A percentile compares a stretch with the other conserved stretches of the same genome.
Evolutionary conservation across 2,329 filamentous ascomycete genomes (phyloP).

Genomic region (Epichloe typhina): DNA sequence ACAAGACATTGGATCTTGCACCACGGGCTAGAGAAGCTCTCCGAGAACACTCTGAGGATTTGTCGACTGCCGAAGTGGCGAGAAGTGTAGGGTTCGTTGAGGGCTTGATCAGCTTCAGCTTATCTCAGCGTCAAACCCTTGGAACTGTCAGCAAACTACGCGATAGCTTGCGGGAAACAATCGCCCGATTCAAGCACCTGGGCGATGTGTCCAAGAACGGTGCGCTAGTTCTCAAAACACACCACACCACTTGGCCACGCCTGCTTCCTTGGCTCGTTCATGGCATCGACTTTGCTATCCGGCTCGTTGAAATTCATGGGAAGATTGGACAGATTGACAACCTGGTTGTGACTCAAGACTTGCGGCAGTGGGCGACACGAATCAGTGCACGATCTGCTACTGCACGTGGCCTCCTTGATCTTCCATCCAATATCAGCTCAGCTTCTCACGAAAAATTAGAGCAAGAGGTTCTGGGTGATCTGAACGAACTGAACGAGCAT

Average conservation of each 20-base stretch:
- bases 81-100: constrained; percentile 79
- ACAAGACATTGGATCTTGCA: constrained; percentile 64
- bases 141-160: constrained; percentile 25
- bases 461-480: constrained; percentile 20
- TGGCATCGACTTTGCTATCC: constrained; percentile 49
- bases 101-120: constrained; percentile 56
- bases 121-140: constrained; percentile 45
- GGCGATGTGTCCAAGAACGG: constrained; percentile 15
- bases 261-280: constrained; percentile 49
- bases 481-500: constrained; percentile 25
- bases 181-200: constrained; percentile 24
- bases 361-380: constrained; percentile 37
- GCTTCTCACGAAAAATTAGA: constrained; percentile 20
- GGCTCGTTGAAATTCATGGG: constrained; percentile 52
- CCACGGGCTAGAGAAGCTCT: constrained; percentile 52
- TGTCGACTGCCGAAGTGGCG: constrained; percentile 66
- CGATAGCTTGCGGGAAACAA: constrained; percentile 23
- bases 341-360: constrained; percentile 25
- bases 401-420: constrained; percentile 27
- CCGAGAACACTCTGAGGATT: constrained; percentile 68
- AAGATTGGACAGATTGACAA: constrained; percentile 46
- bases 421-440: constrained; percentile 40
- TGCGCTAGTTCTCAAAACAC: constrained; percentile 9
- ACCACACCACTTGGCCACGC: constrained; percentile 13
- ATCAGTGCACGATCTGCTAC: constrained; percentile 31